Conservation (phyloP, 202 grass and related monocot species). For the Miscanthus sacchariflorus region DNA sequence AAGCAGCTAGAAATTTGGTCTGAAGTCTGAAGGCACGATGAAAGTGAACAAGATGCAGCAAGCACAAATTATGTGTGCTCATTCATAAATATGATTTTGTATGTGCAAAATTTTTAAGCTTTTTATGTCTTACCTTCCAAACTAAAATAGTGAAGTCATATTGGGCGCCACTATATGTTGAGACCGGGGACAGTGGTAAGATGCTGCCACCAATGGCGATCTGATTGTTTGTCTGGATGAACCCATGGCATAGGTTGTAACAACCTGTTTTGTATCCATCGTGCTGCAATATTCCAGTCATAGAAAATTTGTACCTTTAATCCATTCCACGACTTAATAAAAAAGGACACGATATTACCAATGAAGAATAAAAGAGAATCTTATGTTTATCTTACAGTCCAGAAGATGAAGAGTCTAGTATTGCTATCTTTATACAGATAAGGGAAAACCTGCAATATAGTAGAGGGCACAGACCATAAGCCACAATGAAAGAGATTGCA, state of each 20-base stretch:
- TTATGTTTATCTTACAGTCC: constrained; percentile 63
- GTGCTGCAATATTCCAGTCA: constrained; percentile 58
- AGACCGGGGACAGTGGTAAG: constrained; percentile 64
- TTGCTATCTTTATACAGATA: constrained; percentile 82
- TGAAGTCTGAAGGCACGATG: no score
- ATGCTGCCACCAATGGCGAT: constrained; percentile 81
- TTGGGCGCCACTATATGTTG: constrained; percentile 67
- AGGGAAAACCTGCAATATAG: constrained; percentile 74
- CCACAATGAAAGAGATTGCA: no score
- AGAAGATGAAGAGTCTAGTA: constrained; percentile 88
- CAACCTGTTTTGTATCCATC: constrained; percentile 87
- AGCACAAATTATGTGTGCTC: constrained; percentile 49
- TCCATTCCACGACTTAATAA: constrained; percentile 1
- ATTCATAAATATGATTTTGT: constrained; percentile 27
- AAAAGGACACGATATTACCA: no score
- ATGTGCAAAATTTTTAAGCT: constrained; percentile 40
- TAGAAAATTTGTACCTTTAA: constrained; percentile 25
- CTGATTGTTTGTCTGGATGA: constrained; percentile 87
- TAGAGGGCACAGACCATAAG: neutral
- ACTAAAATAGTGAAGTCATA: constrained; percentile 85
- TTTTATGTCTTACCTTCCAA: constrained; percentile 78
- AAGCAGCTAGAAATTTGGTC: no score
- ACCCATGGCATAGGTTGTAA: constrained; percentile 90
- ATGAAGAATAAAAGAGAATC: constrained; percentile 28
- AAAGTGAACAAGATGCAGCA: neutral